phyloP scores from a whole-genome alignment of 129 eudicot genomes.

The Pulicaria dysenterica region DNA sequence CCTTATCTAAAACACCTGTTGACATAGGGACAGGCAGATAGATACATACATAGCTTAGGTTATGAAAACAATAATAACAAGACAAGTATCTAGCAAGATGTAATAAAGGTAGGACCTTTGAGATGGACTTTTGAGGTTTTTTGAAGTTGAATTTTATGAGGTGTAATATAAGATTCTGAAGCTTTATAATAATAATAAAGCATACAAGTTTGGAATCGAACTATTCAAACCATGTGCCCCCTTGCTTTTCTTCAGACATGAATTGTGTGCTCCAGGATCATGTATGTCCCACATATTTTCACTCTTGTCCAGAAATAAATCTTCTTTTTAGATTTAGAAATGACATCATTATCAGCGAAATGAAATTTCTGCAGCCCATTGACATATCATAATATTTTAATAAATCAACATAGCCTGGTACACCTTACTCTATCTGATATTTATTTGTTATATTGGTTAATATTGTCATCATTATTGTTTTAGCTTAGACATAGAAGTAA shows the following conservation, averaged over 20 bases:
- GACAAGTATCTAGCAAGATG: slow-evolving; percentile 22
- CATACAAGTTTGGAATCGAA: slow-evolving; percentile 28
- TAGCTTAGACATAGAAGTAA: no score
- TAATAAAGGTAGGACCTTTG: slow-evolving; percentile 28
- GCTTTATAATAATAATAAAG: slow-evolving; percentile 19
- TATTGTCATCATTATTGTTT: no score
- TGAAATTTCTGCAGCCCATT: not conserved
- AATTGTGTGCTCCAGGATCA: slow-evolving; percentile 24
- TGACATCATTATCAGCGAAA: not conserved
- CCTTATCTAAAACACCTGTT: slow-evolving; percentile 6
- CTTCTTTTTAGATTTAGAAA: not conserved
- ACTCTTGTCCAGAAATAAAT: not conserved
- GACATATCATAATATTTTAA: no score
- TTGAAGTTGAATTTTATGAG: slow-evolving; percentile 17
- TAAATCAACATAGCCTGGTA: no score
- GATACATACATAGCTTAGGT: slow-evolving; percentile 16
- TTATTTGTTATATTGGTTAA: no score
- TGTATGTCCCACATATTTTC: slow-evolving; percentile 24
- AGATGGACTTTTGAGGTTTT: slow-evolving; percentile 21
- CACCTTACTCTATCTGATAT: no score
- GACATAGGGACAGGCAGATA: slow-evolving; percentile 15
- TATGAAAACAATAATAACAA: slow-evolving; percentile 24
- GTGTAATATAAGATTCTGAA: slow-evolving; percentile 14
- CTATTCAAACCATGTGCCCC: slow-evolving; percentile 39
- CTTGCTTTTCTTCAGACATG: slow-evolving; percentile 11